Base-by-base conservation (phyloP, 495 filamentous ascomycete species). In the Penicillium subrubescens region DNA sequence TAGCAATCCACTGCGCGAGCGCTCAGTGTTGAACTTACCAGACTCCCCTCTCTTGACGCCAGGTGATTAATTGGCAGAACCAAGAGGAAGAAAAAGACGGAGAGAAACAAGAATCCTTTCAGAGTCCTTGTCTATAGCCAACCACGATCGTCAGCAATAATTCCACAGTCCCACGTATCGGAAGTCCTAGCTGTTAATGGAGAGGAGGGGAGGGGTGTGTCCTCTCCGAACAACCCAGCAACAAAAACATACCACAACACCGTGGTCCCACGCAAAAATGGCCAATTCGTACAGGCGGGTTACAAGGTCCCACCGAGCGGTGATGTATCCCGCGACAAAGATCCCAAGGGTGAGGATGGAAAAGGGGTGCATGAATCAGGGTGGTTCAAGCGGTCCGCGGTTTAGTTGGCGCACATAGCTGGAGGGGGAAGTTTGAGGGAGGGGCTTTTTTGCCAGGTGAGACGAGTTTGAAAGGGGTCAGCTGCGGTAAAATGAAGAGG, bases 271-370 rank as follows among this genome's bases (percentile, higher is more conserved):
- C 67, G 96, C 95, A 76, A 97, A 99, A 59, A 95, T 91, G 58
- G 92, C 91, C 70, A 99, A 85, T 77, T 98, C 94, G 88, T 97
- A 94, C 60, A 97, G 85, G 67, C 93, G 89, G 60, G 93, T 97
- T 67, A 97, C 93, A 58, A 99, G 88, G 77, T 97, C 94, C 93
- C 93, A 98, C 82, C 96, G 89, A 71, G 95, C 95, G 79, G 96
- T 97, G 75, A 92, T 97, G 84, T 99, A 99, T 78, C 95, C 95
- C 79, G 95, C 94, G 83, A 98, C 88, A 81, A 99, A 99, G 84
- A 99, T 97, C 75, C 90, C 93, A 80, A 96, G 88, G 61, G 93
- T 94, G 79, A 97, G 85, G 75, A 92, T 81, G 69, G 93, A 96
- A 81, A 97, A 96, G 75, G 93, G 91, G 92, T 96, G 92, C 93